Percentiles rank a stretch among this genome's conserved stretches.
These are phyloP conservation scores for Curvularia verruculosa DNA, from an alignment of 2,329 filamentous ascomycete genomes.

Conservation along the genomic window DNA sequence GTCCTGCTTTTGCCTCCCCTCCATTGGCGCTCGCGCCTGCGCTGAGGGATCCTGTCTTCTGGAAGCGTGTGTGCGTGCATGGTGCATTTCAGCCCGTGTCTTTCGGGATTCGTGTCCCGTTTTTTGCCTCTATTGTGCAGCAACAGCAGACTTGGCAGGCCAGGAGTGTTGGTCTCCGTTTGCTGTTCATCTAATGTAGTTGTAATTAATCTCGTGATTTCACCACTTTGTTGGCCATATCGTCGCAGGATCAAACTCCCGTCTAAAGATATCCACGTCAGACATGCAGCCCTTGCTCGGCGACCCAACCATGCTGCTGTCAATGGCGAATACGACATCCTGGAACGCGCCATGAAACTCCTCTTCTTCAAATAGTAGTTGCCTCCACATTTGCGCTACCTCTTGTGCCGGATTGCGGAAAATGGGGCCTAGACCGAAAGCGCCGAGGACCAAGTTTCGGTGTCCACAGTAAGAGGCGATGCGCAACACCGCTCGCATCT, in stretches of 20 bases:
- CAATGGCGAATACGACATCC: constrained; percentile 55
- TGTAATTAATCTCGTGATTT: constrained; percentile 7
- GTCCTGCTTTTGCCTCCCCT: constrained; percentile 19
- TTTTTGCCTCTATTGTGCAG: background rate
- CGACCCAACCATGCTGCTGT: constrained; percentile 43
- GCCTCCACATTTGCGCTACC: constrained; percentile 54
- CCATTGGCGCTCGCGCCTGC: constrained; percentile 13
- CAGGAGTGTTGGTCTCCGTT: background rate
- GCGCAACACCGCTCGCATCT: constrained; percentile 72
- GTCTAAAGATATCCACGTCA: constrained; percentile 51
- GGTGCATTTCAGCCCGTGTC: constrained; percentile 11
- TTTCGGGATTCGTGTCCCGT: background rate
- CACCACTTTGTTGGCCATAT: constrained; percentile 47
- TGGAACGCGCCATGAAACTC: constrained; percentile 54
- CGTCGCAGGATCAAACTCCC: constrained; percentile 47
- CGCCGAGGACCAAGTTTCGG: constrained; percentile 51
- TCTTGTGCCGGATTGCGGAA: constrained; percentile 54
- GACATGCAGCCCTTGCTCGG: constrained; percentile 41
- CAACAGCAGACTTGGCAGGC: background rate
- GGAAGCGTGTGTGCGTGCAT: background rate
- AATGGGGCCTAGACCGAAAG: constrained; percentile 53
- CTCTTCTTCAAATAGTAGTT: constrained; percentile 51
- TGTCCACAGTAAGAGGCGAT: constrained; percentile 62
- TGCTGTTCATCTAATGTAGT: background rate
- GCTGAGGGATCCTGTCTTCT: constrained; percentile 9